These are phyloP conservation scores for Hydnomerulius pinastri DNA, from an alignment of 768 basidiomycete species.

Conservation along the genomic window DNA sequence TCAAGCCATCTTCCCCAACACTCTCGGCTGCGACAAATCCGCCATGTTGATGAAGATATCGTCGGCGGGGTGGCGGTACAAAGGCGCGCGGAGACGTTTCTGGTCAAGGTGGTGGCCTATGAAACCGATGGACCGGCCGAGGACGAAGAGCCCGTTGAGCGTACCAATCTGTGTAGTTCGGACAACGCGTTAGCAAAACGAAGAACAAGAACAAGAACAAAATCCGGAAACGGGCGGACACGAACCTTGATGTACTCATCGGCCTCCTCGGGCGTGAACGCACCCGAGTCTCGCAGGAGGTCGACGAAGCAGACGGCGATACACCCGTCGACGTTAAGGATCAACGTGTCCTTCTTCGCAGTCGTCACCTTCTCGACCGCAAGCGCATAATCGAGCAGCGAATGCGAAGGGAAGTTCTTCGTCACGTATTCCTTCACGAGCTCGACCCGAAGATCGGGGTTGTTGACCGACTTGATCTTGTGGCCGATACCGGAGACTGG, in stretches of 20 bases:
- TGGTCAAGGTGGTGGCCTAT: slow-evolving; percentile 97
- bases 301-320: slow-evolving; percentile 97
- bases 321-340: slow-evolving; percentile 95
- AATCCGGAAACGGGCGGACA: too few relatives aligned
- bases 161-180: slow-evolving; percentile 64
- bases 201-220: too few relatives aligned
- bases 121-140: slow-evolving; percentile 97
- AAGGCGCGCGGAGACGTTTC: slow-evolving; percentile 88
- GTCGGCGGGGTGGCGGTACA: slow-evolving; percentile 94
- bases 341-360: slow-evolving; percentile 97
- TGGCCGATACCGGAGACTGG: slow-evolving; percentile 96
- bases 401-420: slow-evolving; percentile 96
- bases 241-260: slow-evolving; percentile 90
- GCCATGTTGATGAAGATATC: slow-evolving; percentile 97
- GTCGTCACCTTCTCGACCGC: slow-evolving; percentile 98
- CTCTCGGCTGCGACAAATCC: slow-evolving; percentile 79
- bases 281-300: slow-evolving; percentile 86
- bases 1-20: slow-evolving; percentile 50
- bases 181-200: neutral
- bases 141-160: slow-evolving; percentile 95
- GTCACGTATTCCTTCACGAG: slow-evolving; percentile 93
- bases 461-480: slow-evolving; percentile 99
- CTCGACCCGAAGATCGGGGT: slow-evolving; percentile 91
- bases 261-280: slow-evolving; percentile 94
- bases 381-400: slow-evolving; percentile 90